These are phyloP conservation scores for Penicillium hesseltinei DNA, from an alignment of 2,329 filamentous ascomycete species.

Conservation along the genomic window DNA sequence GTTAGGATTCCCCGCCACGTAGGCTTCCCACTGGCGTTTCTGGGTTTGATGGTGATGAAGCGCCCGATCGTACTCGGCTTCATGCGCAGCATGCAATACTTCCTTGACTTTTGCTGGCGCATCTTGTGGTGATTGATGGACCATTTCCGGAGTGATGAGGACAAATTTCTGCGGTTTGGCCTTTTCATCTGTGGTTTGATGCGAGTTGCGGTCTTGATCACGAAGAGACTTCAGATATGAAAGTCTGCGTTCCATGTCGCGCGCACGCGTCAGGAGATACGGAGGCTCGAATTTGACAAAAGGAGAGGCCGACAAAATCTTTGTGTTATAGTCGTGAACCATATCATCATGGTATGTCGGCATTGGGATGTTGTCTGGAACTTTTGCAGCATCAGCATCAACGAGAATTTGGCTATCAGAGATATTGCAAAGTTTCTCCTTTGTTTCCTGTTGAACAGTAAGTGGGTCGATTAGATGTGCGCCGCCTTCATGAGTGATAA, in stretches of 20 bases:
- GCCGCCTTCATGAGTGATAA: neutral
- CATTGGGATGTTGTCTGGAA: slow-evolving; percentile 76
- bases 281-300: slow-evolving; percentile 95
- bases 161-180: slow-evolving; percentile 71
- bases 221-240: slow-evolving; percentile 78
- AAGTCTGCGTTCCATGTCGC: slow-evolving; percentile 83
- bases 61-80: slow-evolving; percentile 95
- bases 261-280: slow-evolving; percentile 85
- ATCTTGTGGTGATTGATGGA: slow-evolving; percentile 75
- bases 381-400: slow-evolving; percentile 43
- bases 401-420: slow-evolving; percentile 17
- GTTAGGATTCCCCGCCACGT: slow-evolving; percentile 81
- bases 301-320: slow-evolving; percentile 89
- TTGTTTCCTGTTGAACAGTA: slow-evolving; percentile 16
- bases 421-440: slow-evolving; percentile 18
- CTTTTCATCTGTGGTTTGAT: slow-evolving; percentile 58
- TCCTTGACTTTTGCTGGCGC: slow-evolving; percentile 87
- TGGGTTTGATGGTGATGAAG: slow-evolving; percentile 91
- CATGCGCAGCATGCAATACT: slow-evolving; percentile 89
- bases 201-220: slow-evolving; percentile 59
- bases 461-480: neutral
- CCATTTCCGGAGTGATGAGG: slow-evolving; percentile 92
- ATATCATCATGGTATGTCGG: slow-evolving; percentile 94
- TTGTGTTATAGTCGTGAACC: slow-evolving; percentile 88
- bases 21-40: slow-evolving; percentile 93